Conservation (phyloP, 1,139 yeast genomes). For the Candida albicans region DNA sequence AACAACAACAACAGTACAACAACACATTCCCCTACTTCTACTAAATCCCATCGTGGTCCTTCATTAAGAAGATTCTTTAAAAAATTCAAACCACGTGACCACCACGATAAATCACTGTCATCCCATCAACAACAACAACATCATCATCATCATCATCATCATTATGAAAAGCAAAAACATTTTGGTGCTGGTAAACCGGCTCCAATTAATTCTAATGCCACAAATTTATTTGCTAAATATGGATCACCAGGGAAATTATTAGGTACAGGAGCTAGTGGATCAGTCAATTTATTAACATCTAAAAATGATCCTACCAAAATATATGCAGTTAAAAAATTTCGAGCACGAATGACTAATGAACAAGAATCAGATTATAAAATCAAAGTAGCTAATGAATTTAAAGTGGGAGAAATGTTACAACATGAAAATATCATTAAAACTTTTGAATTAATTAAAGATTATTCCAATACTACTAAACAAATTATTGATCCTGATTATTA, state of each 20-base stretch:
- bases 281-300: constrained; percentile 59
- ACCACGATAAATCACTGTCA: not conserved
- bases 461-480: constrained; percentile 24
- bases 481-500: constrained; percentile 43
- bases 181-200: constrained; percentile 6
- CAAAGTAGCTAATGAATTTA: constrained; percentile 67
- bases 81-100: constrained; percentile 30
- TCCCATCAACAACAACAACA: constrained; percentile 1
- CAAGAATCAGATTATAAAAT: constrained; percentile 54
- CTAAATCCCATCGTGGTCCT: constrained; percentile 20
- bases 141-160: constrained; percentile 1
- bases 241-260: constrained; percentile 57
- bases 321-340: constrained; percentile 70
- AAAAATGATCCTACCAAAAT: constrained; percentile 45
- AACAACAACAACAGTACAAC: constrained; percentile 2
- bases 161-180: constrained; percentile 2
- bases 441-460: constrained; percentile 54
- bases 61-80: constrained; percentile 41
- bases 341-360: constrained; percentile 54
- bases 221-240: constrained; percentile 44
- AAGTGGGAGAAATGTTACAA: constrained; percentile 58
- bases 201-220: constrained; percentile 19
- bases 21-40: constrained; percentile 12
- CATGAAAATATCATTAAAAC: constrained; percentile 69
- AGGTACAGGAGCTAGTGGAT: constrained; percentile 81